Percentiles rank a stretch among this genome's conserved stretches.
These are phyloP conservation scores for Entonaema liquescens DNA, from an alignment of 495 filamentous ascomycete genomes.

Conservation along the genomic window DNA sequence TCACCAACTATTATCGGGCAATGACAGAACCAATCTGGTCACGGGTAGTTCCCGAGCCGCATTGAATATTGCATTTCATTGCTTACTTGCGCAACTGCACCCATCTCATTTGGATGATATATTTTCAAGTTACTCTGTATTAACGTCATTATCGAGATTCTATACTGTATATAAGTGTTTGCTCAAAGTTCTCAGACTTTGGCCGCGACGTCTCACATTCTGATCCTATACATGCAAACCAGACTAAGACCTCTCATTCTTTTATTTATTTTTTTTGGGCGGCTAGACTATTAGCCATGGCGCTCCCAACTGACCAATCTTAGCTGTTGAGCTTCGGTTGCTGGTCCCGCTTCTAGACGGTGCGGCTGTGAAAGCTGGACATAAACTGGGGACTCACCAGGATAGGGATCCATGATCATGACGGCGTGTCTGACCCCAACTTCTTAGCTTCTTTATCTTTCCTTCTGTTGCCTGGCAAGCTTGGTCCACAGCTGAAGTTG, in stretches of 20 bases:
- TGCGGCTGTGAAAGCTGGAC: constrained; percentile 12
- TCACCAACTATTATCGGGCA: constrained; percentile 13
- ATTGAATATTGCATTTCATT: constrained; percentile 21
- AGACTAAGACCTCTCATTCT: neutral
- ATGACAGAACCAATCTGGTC: constrained; percentile 29
- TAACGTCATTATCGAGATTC: neutral
- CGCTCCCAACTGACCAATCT: constrained; percentile 1
- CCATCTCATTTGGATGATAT: neutral
- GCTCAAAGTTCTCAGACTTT: neutral
- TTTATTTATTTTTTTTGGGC: neutral
- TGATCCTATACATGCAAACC: neutral
- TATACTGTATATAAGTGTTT: neutral
- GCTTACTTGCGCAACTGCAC: neutral
- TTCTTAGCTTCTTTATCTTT: constrained; percentile 7
- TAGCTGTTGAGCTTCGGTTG: neutral
- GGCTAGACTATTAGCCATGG: neutral
- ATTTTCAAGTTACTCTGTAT: neutral
- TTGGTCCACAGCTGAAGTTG: constrained; percentile 26
- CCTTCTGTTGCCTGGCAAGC: neutral
- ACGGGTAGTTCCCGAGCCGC: constrained; percentile 11
- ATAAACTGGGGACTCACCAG: neutral
- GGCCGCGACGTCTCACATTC: neutral
- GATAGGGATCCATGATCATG: neutral
- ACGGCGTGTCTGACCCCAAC: neutral
- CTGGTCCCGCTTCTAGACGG: neutral